Evolutionary conservation across 495 filamentous ascomycete genomes (phyloP), one percentile per base, ranked within the genome.

Genomic region (Penicillium silybi): DNA sequence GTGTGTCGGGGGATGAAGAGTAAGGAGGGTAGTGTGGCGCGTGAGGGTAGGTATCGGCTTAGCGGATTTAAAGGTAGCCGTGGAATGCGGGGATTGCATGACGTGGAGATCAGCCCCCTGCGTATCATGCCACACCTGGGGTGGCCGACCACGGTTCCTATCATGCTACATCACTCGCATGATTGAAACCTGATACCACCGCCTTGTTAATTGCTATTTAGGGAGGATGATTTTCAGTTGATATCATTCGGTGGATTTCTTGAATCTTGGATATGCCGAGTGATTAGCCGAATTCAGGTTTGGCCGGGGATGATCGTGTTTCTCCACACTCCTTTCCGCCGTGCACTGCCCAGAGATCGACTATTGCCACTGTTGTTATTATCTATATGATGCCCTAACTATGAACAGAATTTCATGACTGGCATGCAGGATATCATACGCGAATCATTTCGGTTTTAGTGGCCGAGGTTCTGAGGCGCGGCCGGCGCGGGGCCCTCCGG

Each of bases 401-500:
- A 32, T 39, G 37, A 39, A 17, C n/a, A 18, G 9, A 17, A 17
- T 19, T 6, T 18, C 37, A 39, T 39, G 37, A 39, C 37, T 39
- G 13, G 37, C 37, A 39, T 18, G 7, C 3, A 6, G 18, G 13
- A 38, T 19, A 18, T 16, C 37, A 16, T 10, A 39, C 13, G n/a
- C n/a, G 16, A 7, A 7, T 13, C 9, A 7, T 9, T 39, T 10
- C 4, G 6, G 4, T 39, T 42, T 53, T 68, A 74, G 17, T 63
- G 64, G 38, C 56, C 72, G 37, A 75, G 67, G 71, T 96, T 97
- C 61, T 72, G 68, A 19, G 92, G 92, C 10, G 87, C 80, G 54
- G 74, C 55, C 11, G 84, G 74, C 3, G 90, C 74, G 2, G 85
- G 84, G 17, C 92, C 92, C 70, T 97, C 88, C 3, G 92, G 80